Evolutionary conservation across 371 early-diverging fungal genomes (phyloP), one percentile per base, ranked within the genome.

Genomic region (Syncephalastrum racemosum): DNA sequence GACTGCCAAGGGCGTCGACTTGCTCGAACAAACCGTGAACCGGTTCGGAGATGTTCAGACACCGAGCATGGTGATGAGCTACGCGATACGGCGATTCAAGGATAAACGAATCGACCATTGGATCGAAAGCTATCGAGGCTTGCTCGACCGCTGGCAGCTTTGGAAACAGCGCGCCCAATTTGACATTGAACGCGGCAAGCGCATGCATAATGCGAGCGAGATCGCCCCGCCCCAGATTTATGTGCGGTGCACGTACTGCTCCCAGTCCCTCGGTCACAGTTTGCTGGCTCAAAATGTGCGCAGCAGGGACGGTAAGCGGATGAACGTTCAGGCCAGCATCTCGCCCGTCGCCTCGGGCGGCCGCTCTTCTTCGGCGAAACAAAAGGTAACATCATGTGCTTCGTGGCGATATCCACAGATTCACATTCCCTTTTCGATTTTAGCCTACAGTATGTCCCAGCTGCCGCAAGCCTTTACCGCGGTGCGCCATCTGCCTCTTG

Each of bases 21-120:
- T 96, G 46, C 70, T 96, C 53, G 85, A 88, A 51, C 73, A 75
- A 50, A 93, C 90, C 57, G 80, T 96, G 5, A 89, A 97, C 73
- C 68, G 71, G 39, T 92, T 93, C 5, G 93, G 91, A 0, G 98
- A 97, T 67, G 84, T 95, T 23, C 98, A 97, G 66, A 93, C 95
- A 1, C 95, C 90, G 0, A 80, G 88, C 41, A 60, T 96, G 23
- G 73, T 90, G 1, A 70, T 89, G 50, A 79, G 83, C 15, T 84
- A 80, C 53, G 82, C 80, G 25, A 78, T 84, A 5, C 73, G 77
- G 7, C 64, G 80, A 22, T 85, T 88, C 53, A 71, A 78, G 20
- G 90, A 90, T 59, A 54, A 49, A 5, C 74, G 88, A 16, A 87
- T 88, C 0, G 85, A 87, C 23, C 82, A 82, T 50, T 96, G 96